Conservation (phyloP, 148 eudicot species). For the Chenopodium berlandieri region DNA sequence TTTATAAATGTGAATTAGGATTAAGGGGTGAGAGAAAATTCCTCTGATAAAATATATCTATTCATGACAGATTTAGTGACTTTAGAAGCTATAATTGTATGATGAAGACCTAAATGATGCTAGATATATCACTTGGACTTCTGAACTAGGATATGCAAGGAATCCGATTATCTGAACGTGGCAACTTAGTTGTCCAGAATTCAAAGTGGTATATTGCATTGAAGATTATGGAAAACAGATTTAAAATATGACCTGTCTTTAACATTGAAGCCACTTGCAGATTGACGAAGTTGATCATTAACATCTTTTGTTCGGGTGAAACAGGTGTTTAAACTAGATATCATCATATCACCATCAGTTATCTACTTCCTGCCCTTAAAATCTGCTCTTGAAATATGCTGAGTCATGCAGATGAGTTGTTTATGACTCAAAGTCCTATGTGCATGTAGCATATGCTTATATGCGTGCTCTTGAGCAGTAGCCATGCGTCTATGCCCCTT, state of each 20-base stretch:
- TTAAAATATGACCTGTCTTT: neutral
- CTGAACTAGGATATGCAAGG: neutral
- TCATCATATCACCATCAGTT: neutral
- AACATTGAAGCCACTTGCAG: neutral
- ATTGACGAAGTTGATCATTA: neutral
- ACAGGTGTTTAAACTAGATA: neutral
- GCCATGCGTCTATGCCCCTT: too few relatives aligned
- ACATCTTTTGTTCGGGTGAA: neutral
- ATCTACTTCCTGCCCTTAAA: neutral
- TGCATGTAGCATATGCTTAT: neutral
- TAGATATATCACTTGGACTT: neutral
- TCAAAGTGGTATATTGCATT: neutral
- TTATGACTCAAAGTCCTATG: conserved; percentile 1
- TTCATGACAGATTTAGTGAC: neutral
- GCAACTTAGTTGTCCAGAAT: neutral
- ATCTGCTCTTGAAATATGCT: neutral
- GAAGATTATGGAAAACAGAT: neutral
- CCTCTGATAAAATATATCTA: neutral
- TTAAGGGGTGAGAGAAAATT: neutral
- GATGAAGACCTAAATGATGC: neutral
- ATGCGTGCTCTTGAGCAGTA: too few relatives aligned
- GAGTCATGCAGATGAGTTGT: neutral
- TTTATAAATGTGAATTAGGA: neutral
- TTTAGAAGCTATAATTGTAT: neutral
- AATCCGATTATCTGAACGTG: neutral